Evolutionary conservation across 2,329 filamentous ascomycete species (phyloP), one percentile per base, ranked within the genome.

Genomic region (Thelonectria olida): DNA sequence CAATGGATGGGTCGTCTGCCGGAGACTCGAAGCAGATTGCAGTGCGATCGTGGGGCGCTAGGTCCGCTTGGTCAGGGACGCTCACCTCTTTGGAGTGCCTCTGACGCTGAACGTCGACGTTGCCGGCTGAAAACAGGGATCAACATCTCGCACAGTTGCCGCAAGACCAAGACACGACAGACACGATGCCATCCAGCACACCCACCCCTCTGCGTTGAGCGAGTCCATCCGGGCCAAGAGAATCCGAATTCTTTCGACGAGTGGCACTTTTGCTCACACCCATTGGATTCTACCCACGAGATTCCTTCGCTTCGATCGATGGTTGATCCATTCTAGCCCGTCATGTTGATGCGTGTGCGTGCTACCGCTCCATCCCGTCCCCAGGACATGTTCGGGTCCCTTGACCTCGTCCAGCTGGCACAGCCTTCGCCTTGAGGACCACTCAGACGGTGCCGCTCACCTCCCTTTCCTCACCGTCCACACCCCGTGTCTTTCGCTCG

Each of bases 111-210:
- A 52, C 64, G 44, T 67, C 59, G 55, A 69, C 64, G 52, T 69
- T 56, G 58, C 50, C 63, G 67, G 69, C 69, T 72, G 69, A 72
- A 72, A 72, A 71, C 69, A 72, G 69, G 69, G 69, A 68, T 72
- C 36, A 42, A 50, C 62, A 65, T 70, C 63, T 68, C 67, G 60
- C 59, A 58, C 60, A 64, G 60, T 63, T 67, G 57, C 64, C 56
- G 49, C 63, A 51, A 58, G 38, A 51, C 52, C 57, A 49, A 20
- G 19, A 7, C 13, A 44, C 23, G 34, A 51, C 23, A 42, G 31
- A 38, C 42, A 45, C 47, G 42, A 9, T 41, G 36, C 47, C 27
- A 17, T 27, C 23, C 22, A 34, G 15, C 49, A 41, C 49, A 52
- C 49, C 34, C 49, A 10, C 22, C 15, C 34, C 49, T 34, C 36